Evolutionary conservation across 805 yeast species (phyloP), one percentile per base, ranked within the genome.

Genomic region (Kuraishia molischiana): DNA sequence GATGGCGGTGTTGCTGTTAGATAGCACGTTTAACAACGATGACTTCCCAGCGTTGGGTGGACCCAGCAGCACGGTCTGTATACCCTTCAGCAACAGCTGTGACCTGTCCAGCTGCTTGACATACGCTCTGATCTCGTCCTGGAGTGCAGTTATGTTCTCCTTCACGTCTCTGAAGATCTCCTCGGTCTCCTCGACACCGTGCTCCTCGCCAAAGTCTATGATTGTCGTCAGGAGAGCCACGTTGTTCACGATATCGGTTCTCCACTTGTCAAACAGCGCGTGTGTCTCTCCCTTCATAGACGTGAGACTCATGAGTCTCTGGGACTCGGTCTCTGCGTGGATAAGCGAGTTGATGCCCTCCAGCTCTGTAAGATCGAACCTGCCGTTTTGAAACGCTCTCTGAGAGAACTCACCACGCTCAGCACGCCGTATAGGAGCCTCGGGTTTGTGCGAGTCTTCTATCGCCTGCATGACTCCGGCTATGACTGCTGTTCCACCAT

Each of bases 21-120:
- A 85, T 5, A 92, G 56, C n/a, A 61, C 51, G 50, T 92, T 92
- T 37, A 92, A 57, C 9, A 92, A 59, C 1, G 95, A 85, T 3
- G 96, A 87, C 53, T 92, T 92, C 0, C 98, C 98, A 1, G 95
- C 96, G 56, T 92, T 92, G 1, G 98, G 96, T 5, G 95, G 92
- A 0, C 98, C 98, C 11, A 89, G 45, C 8, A 92, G 61, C 0
- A 80, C 76, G 19, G 89, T 49, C 40, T 74, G 74, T 21, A 90
- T 76, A 1, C 98, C 98, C 19, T 70, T 65, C 30, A 79, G 56
- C 13, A 90, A 55, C 1, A 89, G 61, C 45, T 78, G 83, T 0
- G 85, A 72, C 38, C 74, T 60, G 29, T 64, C 63, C 4, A 79
- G 72, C 48, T 66, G 73, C 1, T 44, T 34, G 19, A 76, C 47